phyloP scores from a whole-genome alignment of 83 land plant species.

The Picea abies region DNA sequence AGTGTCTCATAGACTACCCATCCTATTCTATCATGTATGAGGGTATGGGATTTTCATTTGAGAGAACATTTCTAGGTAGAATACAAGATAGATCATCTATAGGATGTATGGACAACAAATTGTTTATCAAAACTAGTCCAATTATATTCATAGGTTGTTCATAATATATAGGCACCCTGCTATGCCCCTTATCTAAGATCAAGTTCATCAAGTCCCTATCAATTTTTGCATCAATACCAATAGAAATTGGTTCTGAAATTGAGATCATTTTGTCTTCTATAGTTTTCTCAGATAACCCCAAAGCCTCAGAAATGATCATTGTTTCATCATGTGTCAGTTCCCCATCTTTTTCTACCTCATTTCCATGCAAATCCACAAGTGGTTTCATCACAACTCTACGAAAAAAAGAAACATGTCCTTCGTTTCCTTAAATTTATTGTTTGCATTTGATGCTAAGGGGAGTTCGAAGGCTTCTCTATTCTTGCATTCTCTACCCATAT shows the following conservation, averaged over 20 bases:
- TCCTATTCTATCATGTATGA: too few relatives aligned
- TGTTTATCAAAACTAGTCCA: slow-evolving; percentile 52
- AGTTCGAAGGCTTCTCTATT: too few relatives aligned
- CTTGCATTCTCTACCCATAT: too few relatives aligned
- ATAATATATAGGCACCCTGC: slow-evolving; percentile 41
- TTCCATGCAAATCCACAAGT: slow-evolving; percentile 81
- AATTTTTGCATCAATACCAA: slow-evolving; percentile 41
- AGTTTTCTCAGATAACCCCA: too few relatives aligned
- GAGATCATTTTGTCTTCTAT: slow-evolving; percentile 23
- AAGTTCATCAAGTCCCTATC: slow-evolving; percentile 23
- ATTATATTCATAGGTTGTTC: slow-evolving; percentile 44
- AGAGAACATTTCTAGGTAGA: too few relatives aligned
- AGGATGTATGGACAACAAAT: slow-evolving; percentile 55
- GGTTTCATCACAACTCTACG: slow-evolving; percentile 85
- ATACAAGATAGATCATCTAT: slow-evolving; percentile 27
- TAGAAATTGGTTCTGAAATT: slow-evolving; percentile 32
- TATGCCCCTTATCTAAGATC: slow-evolving; percentile 26
- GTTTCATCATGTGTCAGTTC: slow-evolving; percentile 51
- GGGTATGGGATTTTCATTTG: too few relatives aligned
- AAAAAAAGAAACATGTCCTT: slow-evolving; percentile 62
- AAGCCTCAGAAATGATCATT: slow-evolving; percentile 42
- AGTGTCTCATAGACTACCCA: too few relatives aligned
- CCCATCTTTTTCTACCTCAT: slow-evolving; percentile 75
- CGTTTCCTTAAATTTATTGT: too few relatives aligned
- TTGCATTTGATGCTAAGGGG: too few relatives aligned